Conservation (phyloP, 176 grass and related monocot species). For the Stipa capillata region DNA sequence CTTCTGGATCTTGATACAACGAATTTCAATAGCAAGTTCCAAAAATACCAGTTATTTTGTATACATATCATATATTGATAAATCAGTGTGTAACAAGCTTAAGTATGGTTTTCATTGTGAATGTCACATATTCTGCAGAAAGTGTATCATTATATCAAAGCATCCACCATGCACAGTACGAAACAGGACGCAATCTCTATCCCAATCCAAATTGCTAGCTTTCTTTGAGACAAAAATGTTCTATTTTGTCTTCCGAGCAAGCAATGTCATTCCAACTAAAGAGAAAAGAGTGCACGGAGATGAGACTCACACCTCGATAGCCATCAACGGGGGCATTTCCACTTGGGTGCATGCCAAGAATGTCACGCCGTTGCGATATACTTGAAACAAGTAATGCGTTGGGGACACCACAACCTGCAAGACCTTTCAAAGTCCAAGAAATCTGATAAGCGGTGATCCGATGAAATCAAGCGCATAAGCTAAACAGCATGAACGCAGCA, state of each 20-base stretch:
- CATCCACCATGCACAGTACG: background rate
- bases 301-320: constrained; percentile 49
- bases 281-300: background rate
- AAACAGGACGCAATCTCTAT: background rate
- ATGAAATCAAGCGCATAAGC: background rate
- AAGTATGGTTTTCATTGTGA: background rate
- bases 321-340: constrained; percentile 82
- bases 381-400: constrained; percentile 87
- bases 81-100: background rate
- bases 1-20: background rate
- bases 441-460: background rate
- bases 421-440: constrained; percentile 26
- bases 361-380: constrained; percentile 52
- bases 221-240: background rate
- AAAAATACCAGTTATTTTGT: background rate
- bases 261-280: background rate
- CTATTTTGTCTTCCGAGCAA: background rate
- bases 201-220: background rate
- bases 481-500: background rate
- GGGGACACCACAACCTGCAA: constrained; percentile 80
- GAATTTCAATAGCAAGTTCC: background rate
- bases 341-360: constrained; percentile 85
- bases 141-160: background rate
- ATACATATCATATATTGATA: background rate
- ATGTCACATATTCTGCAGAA: background rate